phyloP scores from a whole-genome alignment of 768 basidiomycete species.

The Xerocomellus intermedius region DNA sequence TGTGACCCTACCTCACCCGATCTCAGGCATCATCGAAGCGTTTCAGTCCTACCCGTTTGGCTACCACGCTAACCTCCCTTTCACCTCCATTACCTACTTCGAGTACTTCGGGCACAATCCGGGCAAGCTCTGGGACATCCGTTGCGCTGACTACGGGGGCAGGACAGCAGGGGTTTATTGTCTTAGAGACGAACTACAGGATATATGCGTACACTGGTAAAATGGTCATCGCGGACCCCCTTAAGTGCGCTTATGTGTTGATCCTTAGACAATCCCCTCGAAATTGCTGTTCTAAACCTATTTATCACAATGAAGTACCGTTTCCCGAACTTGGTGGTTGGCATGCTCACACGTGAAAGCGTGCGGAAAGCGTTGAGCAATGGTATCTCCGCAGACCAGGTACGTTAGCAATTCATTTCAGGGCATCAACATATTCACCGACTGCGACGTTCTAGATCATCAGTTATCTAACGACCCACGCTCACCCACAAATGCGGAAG shows the following conservation, averaged over 20 bases:
- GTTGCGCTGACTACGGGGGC: conserved; percentile 46
- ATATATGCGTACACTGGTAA: conserved; percentile 96
- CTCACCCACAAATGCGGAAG: conserved; percentile 97
- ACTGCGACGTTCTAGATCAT: conserved; percentile 67
- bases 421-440: conserved; percentile 10
- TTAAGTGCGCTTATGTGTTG: conserved; percentile 18
- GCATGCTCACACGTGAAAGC: conserved; percentile 91
- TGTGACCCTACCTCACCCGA: conserved; percentile 10
- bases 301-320: conserved; percentile 92
- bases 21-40: conserved; percentile 66
- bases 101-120: conserved; percentile 21
- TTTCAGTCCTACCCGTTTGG: conserved; percentile 92
- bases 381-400: conserved; percentile 96
- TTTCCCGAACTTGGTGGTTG: conserved; percentile 96
- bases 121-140: conserved; percentile 14
- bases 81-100: conserved; percentile 75
- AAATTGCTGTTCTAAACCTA: conserved; percentile 92
- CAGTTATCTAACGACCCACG: conserved; percentile 89
- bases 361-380: conserved; percentile 92
- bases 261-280: conserved; percentile 82
- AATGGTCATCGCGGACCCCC: conserved; percentile 12
- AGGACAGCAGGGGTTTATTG: conserved; percentile 84
- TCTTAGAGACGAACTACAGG: conserved; percentile 97
- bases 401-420: conserved; percentile 35
- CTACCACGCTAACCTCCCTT: conserved; percentile 92